Conservation (phyloP, 768 basidiomycete species). For the Termitomyces eurrhizus region DNA sequence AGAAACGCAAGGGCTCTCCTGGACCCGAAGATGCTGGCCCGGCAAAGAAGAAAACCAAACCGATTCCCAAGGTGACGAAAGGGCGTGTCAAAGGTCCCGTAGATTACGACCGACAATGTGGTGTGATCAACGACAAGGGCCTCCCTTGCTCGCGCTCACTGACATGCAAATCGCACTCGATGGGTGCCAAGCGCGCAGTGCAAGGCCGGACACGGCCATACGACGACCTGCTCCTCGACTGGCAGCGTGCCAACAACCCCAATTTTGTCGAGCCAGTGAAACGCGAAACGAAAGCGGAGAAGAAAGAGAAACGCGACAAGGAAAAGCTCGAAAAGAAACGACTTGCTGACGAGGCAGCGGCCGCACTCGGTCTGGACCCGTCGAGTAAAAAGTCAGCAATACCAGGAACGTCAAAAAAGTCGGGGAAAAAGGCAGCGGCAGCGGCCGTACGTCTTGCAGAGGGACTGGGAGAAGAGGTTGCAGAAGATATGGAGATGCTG, state of each 20-base stretch:
- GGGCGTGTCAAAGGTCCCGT: slow-evolving; percentile 82
- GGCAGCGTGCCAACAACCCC: slow-evolving; percentile 85
- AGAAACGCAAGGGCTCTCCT: slow-evolving; percentile 83
- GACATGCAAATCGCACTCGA: slow-evolving; percentile 97
- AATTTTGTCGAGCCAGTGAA: slow-evolving; percentile 88
- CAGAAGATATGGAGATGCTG: slow-evolving; percentile 72
- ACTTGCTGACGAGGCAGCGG: slow-evolving; percentile 65
- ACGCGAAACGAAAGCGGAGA: slow-evolving; percentile 81
- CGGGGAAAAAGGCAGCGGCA: slow-evolving; percentile 53
- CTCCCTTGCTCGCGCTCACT: slow-evolving; percentile 91
- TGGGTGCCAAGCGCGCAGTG: slow-evolving; percentile 94
- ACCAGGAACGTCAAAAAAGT: slow-evolving; percentile 48
- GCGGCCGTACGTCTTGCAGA: slow-evolving; percentile 47
- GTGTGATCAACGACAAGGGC: slow-evolving; percentile 94
- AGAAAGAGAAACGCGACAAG: slow-evolving; percentile 77
- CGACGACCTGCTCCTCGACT: slow-evolving; percentile 86
- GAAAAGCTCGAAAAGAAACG: slow-evolving; percentile 84
- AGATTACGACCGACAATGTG: slow-evolving; percentile 89
- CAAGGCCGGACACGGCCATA: slow-evolving; percentile 79
- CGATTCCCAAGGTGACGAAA: slow-evolving; percentile 68
- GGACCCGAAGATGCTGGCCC: slow-evolving; percentile 66
- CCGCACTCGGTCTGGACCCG: slow-evolving; percentile 51
- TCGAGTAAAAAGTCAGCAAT: slow-evolving; percentile 38
- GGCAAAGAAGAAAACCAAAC: slow-evolving; percentile 75
- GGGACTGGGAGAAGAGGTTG: slow-evolving; percentile 50